Conservation (phyloP, 768 basidiomycete species). For the Agaricus subrufescens region DNA sequence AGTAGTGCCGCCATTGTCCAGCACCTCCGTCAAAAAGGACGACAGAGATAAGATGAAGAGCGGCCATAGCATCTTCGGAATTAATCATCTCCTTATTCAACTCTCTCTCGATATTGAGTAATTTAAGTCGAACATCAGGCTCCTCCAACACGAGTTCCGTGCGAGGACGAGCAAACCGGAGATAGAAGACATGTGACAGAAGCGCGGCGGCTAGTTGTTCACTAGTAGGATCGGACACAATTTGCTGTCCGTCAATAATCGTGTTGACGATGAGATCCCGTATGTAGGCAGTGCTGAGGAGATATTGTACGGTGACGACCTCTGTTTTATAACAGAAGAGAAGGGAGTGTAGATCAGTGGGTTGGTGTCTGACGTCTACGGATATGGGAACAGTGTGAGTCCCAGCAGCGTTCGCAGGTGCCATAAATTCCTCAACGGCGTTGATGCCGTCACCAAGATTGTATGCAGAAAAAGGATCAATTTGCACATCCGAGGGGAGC, state of each 20-base stretch:
- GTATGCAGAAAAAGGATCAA: not conserved
- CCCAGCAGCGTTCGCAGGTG: not conserved
- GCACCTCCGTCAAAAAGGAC: slow-evolving; percentile 75
- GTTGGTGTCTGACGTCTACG: slow-evolving; percentile 14
- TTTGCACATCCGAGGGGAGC: not conserved
- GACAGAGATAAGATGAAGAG: slow-evolving; percentile 69
- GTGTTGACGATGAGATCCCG: slow-evolving; percentile 21
- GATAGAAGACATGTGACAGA: slow-evolving; percentile 2
- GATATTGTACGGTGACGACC: slow-evolving; percentile 66
- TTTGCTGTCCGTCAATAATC: not conserved
- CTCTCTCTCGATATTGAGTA: slow-evolving; percentile 21
- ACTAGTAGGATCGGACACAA: not conserved
- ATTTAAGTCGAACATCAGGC: slow-evolving; percentile 14
- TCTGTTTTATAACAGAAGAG: slow-evolving; percentile 50
- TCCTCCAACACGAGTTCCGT: slow-evolving; percentile 8
- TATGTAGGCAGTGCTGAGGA: slow-evolving; percentile 50
- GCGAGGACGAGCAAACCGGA: not conserved
- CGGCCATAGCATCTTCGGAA: slow-evolving; percentile 73
- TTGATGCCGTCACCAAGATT: not conserved
- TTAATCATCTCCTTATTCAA: slow-evolving; percentile 5
- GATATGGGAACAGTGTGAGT: slow-evolving; percentile 7
- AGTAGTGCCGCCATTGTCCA: slow-evolving; percentile 66
- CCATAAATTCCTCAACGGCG: not conserved
- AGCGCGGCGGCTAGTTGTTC: slow-evolving; percentile 7
- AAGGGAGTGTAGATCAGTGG: slow-evolving; percentile 21